phyloP scores from a whole-genome alignment of 306 rosid species.

The Lathyrus aphaca region DNA sequence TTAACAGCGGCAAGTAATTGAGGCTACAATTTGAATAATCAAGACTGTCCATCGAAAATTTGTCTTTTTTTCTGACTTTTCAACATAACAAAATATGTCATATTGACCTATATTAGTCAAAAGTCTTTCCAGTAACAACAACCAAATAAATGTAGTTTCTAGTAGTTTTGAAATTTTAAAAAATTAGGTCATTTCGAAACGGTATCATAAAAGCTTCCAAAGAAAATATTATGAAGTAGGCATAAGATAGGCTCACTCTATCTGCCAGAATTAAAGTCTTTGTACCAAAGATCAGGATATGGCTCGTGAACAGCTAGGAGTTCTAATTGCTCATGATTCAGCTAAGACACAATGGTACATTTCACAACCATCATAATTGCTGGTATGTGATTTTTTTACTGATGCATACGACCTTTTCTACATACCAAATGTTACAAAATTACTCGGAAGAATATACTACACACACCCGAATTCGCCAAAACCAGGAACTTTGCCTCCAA shows the following conservation, averaged over 20 bases:
- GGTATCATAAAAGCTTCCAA: too few species aligned
- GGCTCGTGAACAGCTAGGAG: constrained; percentile 38
- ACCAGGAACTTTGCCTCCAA: constrained; percentile 43
- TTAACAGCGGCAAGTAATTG: constrained; percentile 95
- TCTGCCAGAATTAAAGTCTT: neutral
- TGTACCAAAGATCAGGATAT: neutral
- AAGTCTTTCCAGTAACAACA: neutral
- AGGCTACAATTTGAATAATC: constrained; percentile 54
- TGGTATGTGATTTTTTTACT: constrained; percentile 45
- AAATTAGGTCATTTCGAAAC: too few species aligned
- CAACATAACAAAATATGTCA: neutral
- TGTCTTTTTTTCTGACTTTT: constrained; percentile 1
- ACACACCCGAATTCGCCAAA: constrained; percentile 23
- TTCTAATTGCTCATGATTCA: constrained; percentile 38
- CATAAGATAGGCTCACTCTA: neutral
- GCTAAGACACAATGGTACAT: constrained; percentile 44
- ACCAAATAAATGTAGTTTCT: neutral
- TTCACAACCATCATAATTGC: constrained; percentile 42
- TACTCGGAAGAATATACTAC: constrained; percentile 39
- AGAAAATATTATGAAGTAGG: neutral
- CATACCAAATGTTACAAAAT: constrained; percentile 37
- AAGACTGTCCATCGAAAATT: neutral
- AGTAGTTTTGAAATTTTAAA: too few species aligned
- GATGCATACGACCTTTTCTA: constrained; percentile 46
- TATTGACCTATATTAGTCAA: neutral